Evolutionary conservation across 1,139 yeast genomes (phyloP).

Genomic region (Candida glucosophila): DNA sequence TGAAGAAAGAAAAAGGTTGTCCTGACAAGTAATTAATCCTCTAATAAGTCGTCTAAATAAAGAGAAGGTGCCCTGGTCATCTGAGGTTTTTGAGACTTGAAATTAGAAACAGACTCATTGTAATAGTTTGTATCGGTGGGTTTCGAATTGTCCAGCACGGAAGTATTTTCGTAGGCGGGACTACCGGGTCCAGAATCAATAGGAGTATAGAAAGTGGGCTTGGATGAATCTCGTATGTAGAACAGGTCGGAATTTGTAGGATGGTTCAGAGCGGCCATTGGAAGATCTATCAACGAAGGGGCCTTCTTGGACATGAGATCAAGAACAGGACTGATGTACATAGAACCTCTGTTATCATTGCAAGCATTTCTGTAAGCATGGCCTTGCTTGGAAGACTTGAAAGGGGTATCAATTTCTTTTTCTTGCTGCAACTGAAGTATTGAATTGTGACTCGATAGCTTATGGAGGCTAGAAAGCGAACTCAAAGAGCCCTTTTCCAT

Average conservation of each 20-base stretch:
- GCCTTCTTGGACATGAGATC: constrained; percentile 10
- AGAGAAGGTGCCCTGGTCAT: constrained; percentile 22
- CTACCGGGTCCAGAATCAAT: too few relatives aligned
- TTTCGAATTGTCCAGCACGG: too few relatives aligned
- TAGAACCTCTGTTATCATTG: constrained; percentile 16
- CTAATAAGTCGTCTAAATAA: constrained; percentile 19
- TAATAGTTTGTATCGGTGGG: too few relatives aligned
- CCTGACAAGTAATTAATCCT: too few relatives aligned
- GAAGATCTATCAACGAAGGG: constrained; percentile 12
- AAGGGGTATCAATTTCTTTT: constrained; percentile 1
- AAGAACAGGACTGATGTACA: constrained; percentile 29
- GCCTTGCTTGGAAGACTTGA: constrained; percentile 11
- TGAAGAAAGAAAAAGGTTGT: too few relatives aligned
- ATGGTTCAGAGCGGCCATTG: too few relatives aligned
- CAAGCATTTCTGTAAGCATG: constrained; percentile 15
- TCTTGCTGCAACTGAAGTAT: constrained; percentile 2
- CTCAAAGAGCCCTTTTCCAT: constrained; percentile 11
- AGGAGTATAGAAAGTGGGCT: too few relatives aligned
- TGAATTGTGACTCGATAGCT: constrained; percentile 7
- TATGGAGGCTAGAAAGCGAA: constrained; percentile 7
- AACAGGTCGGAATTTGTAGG: too few relatives aligned
- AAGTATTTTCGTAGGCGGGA: too few relatives aligned
- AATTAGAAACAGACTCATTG: too few relatives aligned
- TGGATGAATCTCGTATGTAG: too few relatives aligned
- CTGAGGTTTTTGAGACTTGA: too few relatives aligned